Evolutionary conservation across 176 grass and related monocot species (phyloP), one percentile per base, ranked within the genome.

Genomic region (Oryza brachyantha): DNA sequence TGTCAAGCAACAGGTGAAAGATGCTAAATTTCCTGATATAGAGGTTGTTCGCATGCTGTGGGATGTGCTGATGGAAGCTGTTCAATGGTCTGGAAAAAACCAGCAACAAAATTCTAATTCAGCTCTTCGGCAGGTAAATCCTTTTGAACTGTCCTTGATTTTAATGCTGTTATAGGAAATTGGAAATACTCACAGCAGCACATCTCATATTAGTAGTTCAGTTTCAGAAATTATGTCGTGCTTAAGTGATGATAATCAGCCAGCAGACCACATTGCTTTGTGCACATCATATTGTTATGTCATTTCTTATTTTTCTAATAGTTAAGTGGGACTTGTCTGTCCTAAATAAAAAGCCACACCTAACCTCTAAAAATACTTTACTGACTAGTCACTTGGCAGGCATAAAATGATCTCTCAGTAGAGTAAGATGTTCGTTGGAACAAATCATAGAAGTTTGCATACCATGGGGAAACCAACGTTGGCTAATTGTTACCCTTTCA

Each of bases 1-100:
- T 57, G 92, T 94, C 52, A 98, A 94, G 63, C 95, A 94, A 64
- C 92, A 90, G 62, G 95, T 98, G 43, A 90, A 89, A 83, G 92
- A 92, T 90, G 92, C 95, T 57, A 93, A 98, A 64, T 94, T 98
- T 87, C 95, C 92, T 37, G 92, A 94, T 72, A 75, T 97, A 14
- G 94, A 97, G 48, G 92, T 98, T 75, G 88, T 94, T 21, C 83
- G 92, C 61, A 93, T 98, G 88, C 55, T 98, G 32, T 98, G 95
- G 95, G 95, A 98, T 68, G 95, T 98, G 21, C 64, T 98, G 63
- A 98, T 98, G 95, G 95, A 97, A 54, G 90, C 95, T 85, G 85
- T 94, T 83, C 92, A 94, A 87, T 98, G 95, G 95, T 98, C 95
- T 92, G 95, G 95, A 52, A 98, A 98, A 76, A 98, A 98, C 58